A percentile compares a stretch with the other conserved stretches of the same genome.
These are phyloP conservation scores for Hirschioporus abietinus DNA, from an alignment of 768 basidiomycete genomes.

Conservation along the genomic window DNA sequence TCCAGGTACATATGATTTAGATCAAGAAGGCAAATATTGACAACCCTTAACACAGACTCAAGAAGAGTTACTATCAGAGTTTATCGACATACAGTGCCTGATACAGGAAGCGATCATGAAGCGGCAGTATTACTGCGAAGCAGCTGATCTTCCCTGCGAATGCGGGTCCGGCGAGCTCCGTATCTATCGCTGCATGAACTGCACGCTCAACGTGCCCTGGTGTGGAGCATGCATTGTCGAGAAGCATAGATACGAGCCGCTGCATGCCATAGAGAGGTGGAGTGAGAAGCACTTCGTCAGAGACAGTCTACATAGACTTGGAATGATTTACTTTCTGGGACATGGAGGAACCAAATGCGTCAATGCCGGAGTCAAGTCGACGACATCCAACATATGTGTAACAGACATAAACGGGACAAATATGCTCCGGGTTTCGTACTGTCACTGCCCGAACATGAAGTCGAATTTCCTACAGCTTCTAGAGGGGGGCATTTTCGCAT, in stretches of 20 bases:
- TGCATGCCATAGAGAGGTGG: not conserved
- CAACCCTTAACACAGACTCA: not conserved
- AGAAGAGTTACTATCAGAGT: not conserved
- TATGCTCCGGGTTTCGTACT: not conserved
- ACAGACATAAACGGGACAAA: not conserved
- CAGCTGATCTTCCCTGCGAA: not conserved
- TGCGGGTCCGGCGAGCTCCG: not conserved
- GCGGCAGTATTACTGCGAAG: not conserved
- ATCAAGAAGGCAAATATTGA: not conserved
- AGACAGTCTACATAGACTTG: not conserved
- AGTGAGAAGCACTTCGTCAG: not conserved
- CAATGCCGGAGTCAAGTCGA: not conserved
- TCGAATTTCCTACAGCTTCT: not conserved
- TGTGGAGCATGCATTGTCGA: not conserved
- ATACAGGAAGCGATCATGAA: not conserved
- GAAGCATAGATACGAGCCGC: not conserved
- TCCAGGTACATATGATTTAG: not conserved
- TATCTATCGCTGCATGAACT: not conserved
- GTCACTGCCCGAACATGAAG: not conserved
- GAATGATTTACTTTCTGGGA: not conserved
- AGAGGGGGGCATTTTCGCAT: not conserved
- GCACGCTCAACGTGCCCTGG: not conserved
- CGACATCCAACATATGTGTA: not conserved
- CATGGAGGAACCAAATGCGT: not conserved
- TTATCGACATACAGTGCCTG: not conserved